A percentile compares a stretch with the other conserved stretches of the same genome.
Conservation (phyloP, 495 filamentous ascomycete species). For the Pyrenula massariospora region DNA sequence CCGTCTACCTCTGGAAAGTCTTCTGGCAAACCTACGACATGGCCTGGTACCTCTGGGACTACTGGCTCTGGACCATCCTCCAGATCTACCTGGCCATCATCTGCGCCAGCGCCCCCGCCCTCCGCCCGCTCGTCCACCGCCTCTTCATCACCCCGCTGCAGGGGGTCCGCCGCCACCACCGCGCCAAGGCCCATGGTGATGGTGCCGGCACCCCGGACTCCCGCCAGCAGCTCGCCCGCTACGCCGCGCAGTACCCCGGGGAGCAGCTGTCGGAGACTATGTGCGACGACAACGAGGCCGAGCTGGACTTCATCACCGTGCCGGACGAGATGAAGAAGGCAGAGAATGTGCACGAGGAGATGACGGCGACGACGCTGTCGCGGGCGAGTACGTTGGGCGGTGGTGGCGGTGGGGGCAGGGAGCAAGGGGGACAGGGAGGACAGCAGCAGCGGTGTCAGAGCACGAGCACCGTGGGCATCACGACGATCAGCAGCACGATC, state of each 20-base stretch:
- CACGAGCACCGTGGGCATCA: not conserved
- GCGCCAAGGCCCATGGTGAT: not conserved
- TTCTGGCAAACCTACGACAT: not conserved
- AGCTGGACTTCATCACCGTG: not conserved
- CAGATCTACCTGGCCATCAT: not conserved
- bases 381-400: not conserved
- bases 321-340: not conserved
- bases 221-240: not conserved
- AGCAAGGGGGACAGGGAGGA: not conserved
- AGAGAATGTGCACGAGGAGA: not conserved
- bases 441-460: too few relatives aligned
- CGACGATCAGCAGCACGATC: not conserved
- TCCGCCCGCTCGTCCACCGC: not conserved
- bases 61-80: not conserved
- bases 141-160: too few relatives aligned
- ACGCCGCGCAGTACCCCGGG: too few relatives aligned
- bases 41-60: not conserved
- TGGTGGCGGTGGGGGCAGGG: not conserved
- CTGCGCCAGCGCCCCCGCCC: not conserved
- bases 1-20: not conserved
- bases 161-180: not conserved
- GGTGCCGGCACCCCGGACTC: not conserved
- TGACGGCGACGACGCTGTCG: not conserved
- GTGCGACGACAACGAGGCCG: not conserved
- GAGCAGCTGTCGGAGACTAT: not conserved